Percentiles rank a stretch among this genome's conserved stretches.
Conservation (phyloP, 805 yeast species). For the Jamesozyma hellenica region DNA sequence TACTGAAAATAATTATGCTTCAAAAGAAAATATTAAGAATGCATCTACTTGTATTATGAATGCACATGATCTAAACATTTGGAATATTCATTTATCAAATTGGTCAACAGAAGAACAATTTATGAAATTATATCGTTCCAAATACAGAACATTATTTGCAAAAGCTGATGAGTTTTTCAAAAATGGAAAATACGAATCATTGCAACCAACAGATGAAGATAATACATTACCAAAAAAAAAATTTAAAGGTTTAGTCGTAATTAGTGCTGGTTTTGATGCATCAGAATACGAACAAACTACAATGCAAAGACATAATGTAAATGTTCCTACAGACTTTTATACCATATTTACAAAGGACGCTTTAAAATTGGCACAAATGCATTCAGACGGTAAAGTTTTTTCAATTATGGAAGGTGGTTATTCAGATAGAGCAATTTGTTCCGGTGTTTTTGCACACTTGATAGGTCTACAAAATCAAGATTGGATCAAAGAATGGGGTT, state of each 20-base stretch:
- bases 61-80: conserved; percentile 68
- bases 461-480: conserved; percentile 51
- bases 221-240: conserved; percentile 21
- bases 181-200: conserved; percentile 38
- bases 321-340: conserved; percentile 74
- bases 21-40: conserved; percentile 56
- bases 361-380: conserved; percentile 54
- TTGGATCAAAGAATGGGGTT: conserved; percentile 61
- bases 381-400: conserved; percentile 48
- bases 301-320: conserved; percentile 77
- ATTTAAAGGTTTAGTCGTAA: conserved; percentile 50
- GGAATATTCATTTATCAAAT: conserved; percentile 74
- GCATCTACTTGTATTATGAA: conserved; percentile 68
- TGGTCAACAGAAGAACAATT: conserved; percentile 59
- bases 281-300: conserved; percentile 71
- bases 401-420: conserved; percentile 81
- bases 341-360: conserved; percentile 64
- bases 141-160: conserved; percentile 50
- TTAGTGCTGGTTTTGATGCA: conserved; percentile 85
- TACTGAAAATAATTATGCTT: conserved; percentile 68
- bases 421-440: conserved; percentile 67
- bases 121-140: conserved; percentile 46
- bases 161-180: conserved; percentile 59
- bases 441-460: conserved; percentile 72
- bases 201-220: conserved; percentile 16